These are phyloP conservation scores for Fusarium papillatum DNA, from an alignment of 2,329 filamentous ascomycete species.

Conservation along the genomic window DNA sequence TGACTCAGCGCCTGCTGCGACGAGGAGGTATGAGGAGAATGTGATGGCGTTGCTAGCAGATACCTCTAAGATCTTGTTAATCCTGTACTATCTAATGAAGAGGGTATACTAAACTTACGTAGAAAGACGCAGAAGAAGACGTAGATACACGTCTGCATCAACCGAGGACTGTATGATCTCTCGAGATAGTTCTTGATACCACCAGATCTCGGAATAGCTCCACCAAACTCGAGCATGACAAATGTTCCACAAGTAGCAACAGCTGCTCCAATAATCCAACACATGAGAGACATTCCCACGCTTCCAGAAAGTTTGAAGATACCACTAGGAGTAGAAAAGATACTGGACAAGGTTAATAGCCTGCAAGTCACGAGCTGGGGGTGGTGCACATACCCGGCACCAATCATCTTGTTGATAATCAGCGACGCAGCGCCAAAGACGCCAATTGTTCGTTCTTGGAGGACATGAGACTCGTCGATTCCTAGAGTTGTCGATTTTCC, in stretches of 20 bases:
- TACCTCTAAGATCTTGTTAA: conserved; percentile 1
- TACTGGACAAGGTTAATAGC: conserved; percentile 12
- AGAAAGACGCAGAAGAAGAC: conserved; percentile 41
- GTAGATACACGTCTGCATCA: conserved; percentile 41
- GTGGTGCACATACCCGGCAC: conserved; percentile 30
- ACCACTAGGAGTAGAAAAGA: conserved; percentile 40
- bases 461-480: conserved; percentile 12
- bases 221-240: conserved; percentile 41
- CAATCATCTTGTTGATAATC: conserved; percentile 43
- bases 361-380: not conserved
- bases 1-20: conserved; percentile 12
- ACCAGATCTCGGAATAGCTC: conserved; percentile 37
- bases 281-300: conserved; percentile 41
- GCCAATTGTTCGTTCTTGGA: conserved; percentile 37
- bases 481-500: not conserved
- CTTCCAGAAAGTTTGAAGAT: conserved; percentile 40
- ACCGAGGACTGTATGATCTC: conserved; percentile 30
- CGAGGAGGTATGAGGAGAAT: conserved; percentile 18
- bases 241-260: conserved; percentile 40
- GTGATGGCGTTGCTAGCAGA: conserved; percentile 24
- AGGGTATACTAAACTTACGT: not conserved
- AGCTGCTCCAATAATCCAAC: conserved; percentile 38
- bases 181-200: conserved; percentile 44
- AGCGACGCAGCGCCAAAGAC: conserved; percentile 39
- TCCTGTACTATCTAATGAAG: not conserved